Conservation (phyloP, 331 rosid species). For the Telfairia occidentalis region DNA sequence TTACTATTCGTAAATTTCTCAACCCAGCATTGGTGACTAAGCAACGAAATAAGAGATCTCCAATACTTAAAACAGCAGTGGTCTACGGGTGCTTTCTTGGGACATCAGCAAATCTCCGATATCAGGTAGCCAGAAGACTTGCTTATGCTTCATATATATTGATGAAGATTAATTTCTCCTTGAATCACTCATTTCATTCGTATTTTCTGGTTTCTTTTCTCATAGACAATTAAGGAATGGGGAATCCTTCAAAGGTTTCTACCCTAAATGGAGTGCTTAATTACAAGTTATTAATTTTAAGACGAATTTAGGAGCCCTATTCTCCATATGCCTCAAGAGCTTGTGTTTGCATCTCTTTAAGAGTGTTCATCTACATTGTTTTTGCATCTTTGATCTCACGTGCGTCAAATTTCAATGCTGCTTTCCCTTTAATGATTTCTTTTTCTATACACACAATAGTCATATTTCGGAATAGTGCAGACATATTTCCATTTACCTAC, state of each 20-base stretch:
- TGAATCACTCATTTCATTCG: background rate
- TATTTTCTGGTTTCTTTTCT: background rate
- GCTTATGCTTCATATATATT: constrained; percentile 1
- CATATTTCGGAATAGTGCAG: no score
- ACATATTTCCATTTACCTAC: background rate
- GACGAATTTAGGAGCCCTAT: background rate
- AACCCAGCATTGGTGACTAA: constrained; percentile 39
- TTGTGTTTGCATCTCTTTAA: background rate
- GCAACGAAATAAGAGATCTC: constrained; percentile 54
- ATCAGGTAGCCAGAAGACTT: constrained; percentile 52
- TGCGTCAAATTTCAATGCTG: no score
- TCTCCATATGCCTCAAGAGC: background rate
- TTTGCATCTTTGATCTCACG: background rate
- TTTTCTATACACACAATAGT: no score
- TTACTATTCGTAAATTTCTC: constrained; percentile 43
- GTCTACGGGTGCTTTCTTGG: constrained; percentile 65
- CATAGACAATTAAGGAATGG: background rate
- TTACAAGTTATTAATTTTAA: background rate
- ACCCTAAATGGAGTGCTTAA: background rate
- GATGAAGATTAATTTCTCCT: background rate
- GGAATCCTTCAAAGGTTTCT: background rate
- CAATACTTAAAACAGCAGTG: constrained; percentile 69
- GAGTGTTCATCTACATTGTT: background rate
- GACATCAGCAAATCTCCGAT: constrained; percentile 80
- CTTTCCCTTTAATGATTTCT: background rate